Evolutionary conservation across 306 rosid genomes (phyloP), one percentile per base, ranked within the genome.

Genomic region (Crotalaria pallida): DNA sequence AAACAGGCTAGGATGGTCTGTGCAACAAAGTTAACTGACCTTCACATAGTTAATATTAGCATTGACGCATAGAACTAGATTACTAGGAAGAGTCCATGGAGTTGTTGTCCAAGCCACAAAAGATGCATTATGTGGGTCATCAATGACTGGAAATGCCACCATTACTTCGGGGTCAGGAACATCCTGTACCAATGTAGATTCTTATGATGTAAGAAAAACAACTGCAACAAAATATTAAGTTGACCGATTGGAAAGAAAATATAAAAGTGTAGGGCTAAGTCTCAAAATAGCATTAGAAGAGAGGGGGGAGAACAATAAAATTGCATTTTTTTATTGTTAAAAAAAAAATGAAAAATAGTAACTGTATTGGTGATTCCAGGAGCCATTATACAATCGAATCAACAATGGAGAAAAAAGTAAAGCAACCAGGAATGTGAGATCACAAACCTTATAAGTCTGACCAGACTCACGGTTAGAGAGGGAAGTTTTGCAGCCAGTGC

Each of bases 91-190:
- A 41, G 98, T 93, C 98, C 98, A 93, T 21, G 97, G 97, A 66
- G 98, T 93, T 2, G 98, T 93, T 12, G 98, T 93, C 98, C 97
- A 93, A 65, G 98, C 97, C 50, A 93, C 96, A 82, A 93, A 85
- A 67, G 82, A 83, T 19, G 97, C 97, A 77, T 79, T 82, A 38
- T 87, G 78, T 5, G 73, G 81, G 81, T 93, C 98, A 1, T 64
- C 96, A 56, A 90, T 17, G 22, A 84, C 72, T 10, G 98, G 98
- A 81, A 93, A 90, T 36, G 98, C 47, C 88, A 90, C 82, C 85
- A 85, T 80, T 16, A 93, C 76, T 81, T 93, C 98, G 43, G 92
- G 94, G 84, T 90, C 98, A 75, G 92, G 83, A 12, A 93, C 97
- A 81, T 88, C 97, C 97, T 93, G 85, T 21, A 24, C 71, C 48